These are phyloP conservation scores for Coprinopsis marcescibilis DNA, from an alignment of 768 basidiomycete genomes.

Conservation along the genomic window DNA sequence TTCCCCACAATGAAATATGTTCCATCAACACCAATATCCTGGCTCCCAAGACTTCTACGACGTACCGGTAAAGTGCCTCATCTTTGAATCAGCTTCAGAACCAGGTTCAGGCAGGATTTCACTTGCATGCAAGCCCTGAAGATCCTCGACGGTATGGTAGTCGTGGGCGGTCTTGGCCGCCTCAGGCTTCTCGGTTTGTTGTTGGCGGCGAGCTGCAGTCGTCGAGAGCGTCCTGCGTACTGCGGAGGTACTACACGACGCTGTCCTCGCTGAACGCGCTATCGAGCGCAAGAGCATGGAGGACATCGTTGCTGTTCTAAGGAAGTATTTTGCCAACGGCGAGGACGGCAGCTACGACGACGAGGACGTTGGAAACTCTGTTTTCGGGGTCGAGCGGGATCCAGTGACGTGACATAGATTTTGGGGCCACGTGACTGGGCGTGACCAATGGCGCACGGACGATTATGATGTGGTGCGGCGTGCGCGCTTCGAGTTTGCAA, in stretches of 20 bases:
- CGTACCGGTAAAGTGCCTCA: slow-evolving; percentile 92
- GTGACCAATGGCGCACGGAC: slow-evolving; percentile 6
- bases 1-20: neutral
- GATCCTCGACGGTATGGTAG: slow-evolving; percentile 75
- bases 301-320: slow-evolving; percentile 51
- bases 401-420: slow-evolving; percentile 4
- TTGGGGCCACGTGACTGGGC: slow-evolving; percentile 3
- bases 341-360: slow-evolving; percentile 2
- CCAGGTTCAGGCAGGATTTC: slow-evolving; percentile 78
- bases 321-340: slow-evolving; percentile 19
- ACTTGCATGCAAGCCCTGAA: slow-evolving; percentile 71
- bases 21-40: slow-evolving; percentile 10
- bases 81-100: slow-evolving; percentile 64
- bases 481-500: neutral
- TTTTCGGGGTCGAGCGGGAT: slow-evolving; percentile 2
- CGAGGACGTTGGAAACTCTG: slow-evolving; percentile 9
- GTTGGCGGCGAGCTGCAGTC: slow-evolving; percentile 24
- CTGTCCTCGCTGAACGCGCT: slow-evolving; percentile 37
- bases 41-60: slow-evolving; percentile 10
- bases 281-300: slow-evolving; percentile 60
- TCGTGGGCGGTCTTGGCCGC: slow-evolving; percentile 44
- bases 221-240: slow-evolving; percentile 30
- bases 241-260: slow-evolving; percentile 21
- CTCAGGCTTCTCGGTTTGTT: slow-evolving; percentile 25
- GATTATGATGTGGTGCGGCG: neutral